Conservation (phyloP, 1,139 yeast genomes). For the Geotrichum armillariae region DNA sequence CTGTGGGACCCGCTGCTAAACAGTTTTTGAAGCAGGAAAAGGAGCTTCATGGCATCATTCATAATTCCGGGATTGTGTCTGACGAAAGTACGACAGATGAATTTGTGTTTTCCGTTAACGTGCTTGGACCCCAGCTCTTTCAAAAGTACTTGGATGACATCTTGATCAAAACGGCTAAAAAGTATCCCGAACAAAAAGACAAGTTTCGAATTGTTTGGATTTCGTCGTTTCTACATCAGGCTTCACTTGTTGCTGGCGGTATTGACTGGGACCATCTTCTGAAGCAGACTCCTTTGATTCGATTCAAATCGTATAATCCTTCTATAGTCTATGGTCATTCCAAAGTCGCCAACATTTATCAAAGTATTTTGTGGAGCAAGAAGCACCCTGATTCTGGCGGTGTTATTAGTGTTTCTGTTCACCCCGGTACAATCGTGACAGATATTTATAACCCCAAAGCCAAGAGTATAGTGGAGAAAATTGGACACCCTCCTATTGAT, state of each 20-base stretch:
- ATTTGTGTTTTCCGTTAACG: constrained; percentile 52
- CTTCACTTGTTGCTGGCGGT: constrained; percentile 44
- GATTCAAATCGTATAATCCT: not conserved
- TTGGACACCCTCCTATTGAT: constrained; percentile 33
- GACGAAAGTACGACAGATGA: constrained; percentile 47
- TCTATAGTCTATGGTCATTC: constrained; percentile 45
- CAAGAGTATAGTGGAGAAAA: constrained; percentile 12
- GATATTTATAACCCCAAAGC: constrained; percentile 37
- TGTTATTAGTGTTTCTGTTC: constrained; percentile 37
- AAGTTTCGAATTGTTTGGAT: constrained; percentile 48
- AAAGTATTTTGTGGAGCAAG: constrained; percentile 44
- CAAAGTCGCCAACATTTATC: constrained; percentile 48
- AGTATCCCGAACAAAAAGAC: constrained; percentile 24
- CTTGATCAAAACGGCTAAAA: constrained; percentile 40
- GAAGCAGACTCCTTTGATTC: constrained; percentile 1
- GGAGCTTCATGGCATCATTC: constrained; percentile 35
- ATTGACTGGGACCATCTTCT: constrained; percentile 43
- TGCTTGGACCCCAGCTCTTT: constrained; percentile 51
- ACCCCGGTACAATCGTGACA: constrained; percentile 50
- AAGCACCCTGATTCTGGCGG: constrained; percentile 33
- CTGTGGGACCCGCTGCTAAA: constrained; percentile 46
- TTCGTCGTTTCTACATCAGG: constrained; percentile 44
- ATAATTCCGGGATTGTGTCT: constrained; percentile 52
- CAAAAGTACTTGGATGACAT: constrained; percentile 49
- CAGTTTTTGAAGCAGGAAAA: constrained; percentile 35